phyloP scores from a whole-genome alignment of 441 rosid species.

The Populus hybrid region DNA sequence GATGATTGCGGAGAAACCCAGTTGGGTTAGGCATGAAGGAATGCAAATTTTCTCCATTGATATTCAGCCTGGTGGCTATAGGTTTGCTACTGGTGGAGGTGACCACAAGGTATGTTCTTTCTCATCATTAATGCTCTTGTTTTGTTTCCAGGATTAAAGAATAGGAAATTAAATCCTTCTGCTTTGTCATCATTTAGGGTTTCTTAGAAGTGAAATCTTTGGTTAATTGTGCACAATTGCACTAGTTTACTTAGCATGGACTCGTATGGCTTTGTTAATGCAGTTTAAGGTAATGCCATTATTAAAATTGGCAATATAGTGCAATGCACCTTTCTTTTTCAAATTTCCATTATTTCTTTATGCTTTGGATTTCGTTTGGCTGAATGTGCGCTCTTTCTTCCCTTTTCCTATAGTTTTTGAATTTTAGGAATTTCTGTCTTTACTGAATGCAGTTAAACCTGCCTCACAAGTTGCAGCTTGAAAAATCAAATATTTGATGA shows the following conservation, averaged over 20 bases:
- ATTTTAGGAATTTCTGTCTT: neutral
- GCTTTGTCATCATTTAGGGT: neutral
- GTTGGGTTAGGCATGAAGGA: conserved; percentile 97
- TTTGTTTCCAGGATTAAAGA: neutral
- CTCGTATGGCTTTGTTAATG: neutral
- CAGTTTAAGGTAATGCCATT: neutral
- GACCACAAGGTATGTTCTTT: conserved; percentile 76
- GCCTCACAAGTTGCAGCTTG: neutral
- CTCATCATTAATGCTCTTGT: conserved; percentile 2
- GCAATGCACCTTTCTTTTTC: neutral
- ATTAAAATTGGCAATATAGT: neutral
- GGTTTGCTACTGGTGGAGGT: conserved; percentile 99
- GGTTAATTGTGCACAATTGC: conserved; percentile 4
- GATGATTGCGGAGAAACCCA: conserved; percentile 98
- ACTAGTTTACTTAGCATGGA: neutral
- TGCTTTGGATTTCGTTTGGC: neutral
- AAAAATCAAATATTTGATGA: neutral
- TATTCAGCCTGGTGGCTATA: conserved; percentile 83
- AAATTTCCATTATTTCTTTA: neutral
- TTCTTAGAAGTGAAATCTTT: neutral
- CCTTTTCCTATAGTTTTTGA: neutral
- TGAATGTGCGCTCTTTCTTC: neutral
- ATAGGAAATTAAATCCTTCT: neutral
- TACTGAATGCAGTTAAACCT: neutral
- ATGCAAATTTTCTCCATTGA: conserved; percentile 96